Evolutionary conservation across 1,284 basidiomycete species (phyloP).

Genomic region (Cryptococcus deneoformans): DNA sequence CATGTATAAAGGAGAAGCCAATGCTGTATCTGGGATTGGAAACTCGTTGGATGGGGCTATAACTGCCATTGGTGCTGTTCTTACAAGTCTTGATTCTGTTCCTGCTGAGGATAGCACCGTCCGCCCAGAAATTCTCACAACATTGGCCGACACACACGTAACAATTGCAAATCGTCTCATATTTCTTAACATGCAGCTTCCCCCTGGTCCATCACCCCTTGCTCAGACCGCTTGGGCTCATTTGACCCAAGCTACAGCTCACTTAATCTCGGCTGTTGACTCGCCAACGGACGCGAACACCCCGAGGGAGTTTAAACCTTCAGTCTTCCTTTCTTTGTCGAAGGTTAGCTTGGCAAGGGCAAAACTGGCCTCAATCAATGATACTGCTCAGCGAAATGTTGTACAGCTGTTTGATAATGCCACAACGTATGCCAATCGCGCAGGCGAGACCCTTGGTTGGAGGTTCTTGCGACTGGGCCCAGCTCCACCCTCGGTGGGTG

Average conservation of each 20-base stretch:
- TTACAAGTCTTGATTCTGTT: constrained; percentile 25
- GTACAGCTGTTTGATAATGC: constrained; percentile 40
- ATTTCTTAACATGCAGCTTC: constrained; percentile 23
- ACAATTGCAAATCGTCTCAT: constrained; percentile 27
- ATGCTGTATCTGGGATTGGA: constrained; percentile 26
- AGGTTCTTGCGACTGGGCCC: constrained; percentile 19
- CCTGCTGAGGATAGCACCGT: constrained; percentile 25
- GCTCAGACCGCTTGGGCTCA: constrained; percentile 38
- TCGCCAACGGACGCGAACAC: constrained; percentile 25
- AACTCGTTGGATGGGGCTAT: constrained; percentile 32
- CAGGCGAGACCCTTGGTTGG: constrained; percentile 33
- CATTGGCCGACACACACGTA: constrained; percentile 36
- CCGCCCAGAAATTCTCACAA: constrained; percentile 36
- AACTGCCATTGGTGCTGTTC: constrained; percentile 26
- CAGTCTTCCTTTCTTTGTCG: constrained; percentile 26
- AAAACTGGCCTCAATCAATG: constrained; percentile 29
- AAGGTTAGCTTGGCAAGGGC: constrained; percentile 34
- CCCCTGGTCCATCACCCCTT: constrained; percentile 34
- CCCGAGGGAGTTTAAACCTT: constrained; percentile 34
- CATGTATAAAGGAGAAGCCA: constrained; percentile 26
- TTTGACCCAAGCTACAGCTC: constrained; percentile 27
- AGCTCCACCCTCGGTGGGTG: not conserved
- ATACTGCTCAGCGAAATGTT: constrained; percentile 36
- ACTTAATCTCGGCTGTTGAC: constrained; percentile 31
- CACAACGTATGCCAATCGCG: constrained; percentile 34